Conservation (phyloP, 1,284 basidiomycete species). For the Leucocoprinus gongylophorus region DNA sequence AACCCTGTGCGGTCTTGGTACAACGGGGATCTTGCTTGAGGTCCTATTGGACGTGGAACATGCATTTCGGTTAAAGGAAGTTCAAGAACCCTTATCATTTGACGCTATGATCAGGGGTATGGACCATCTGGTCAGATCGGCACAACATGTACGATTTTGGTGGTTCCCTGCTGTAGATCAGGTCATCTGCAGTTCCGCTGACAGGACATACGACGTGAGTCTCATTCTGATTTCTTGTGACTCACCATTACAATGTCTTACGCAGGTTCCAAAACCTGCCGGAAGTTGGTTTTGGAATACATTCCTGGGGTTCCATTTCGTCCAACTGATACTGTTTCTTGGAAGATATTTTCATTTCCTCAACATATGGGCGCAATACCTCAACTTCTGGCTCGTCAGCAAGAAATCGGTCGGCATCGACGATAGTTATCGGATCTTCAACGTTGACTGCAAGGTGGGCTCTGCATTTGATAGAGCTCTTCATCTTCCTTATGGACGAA, state of each 20-base stretch:
- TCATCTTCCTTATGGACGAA: neutral
- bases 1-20: constrained; percentile 90
- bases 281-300: constrained; percentile 64
- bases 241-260: constrained; percentile 5
- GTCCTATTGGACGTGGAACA: constrained; percentile 77
- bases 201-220: constrained; percentile 73
- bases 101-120: constrained; percentile 54
- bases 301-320: constrained; percentile 66
- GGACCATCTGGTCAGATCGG: constrained; percentile 52
- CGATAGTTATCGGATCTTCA: constrained; percentile 75
- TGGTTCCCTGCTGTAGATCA: constrained; percentile 86
- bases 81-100: constrained; percentile 60
- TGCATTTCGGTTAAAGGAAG: constrained; percentile 80
- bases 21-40: constrained; percentile 83
- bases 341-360: constrained; percentile 50
- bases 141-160: constrained; percentile 90
- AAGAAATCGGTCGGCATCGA: constrained; percentile 50
- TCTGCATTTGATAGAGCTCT: constrained; percentile 14
- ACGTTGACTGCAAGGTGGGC: constrained; percentile 74
- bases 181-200: constrained; percentile 68
- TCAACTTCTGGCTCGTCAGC: constrained; percentile 57
- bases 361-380: constrained; percentile 48
- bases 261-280: constrained; percentile 37
- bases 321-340: constrained; percentile 75
- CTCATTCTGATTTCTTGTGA: constrained; percentile 11